phyloP scores from a whole-genome alignment of 1,284 basidiomycete genomes.

The Microbotryomycetes sp. region DNA sequence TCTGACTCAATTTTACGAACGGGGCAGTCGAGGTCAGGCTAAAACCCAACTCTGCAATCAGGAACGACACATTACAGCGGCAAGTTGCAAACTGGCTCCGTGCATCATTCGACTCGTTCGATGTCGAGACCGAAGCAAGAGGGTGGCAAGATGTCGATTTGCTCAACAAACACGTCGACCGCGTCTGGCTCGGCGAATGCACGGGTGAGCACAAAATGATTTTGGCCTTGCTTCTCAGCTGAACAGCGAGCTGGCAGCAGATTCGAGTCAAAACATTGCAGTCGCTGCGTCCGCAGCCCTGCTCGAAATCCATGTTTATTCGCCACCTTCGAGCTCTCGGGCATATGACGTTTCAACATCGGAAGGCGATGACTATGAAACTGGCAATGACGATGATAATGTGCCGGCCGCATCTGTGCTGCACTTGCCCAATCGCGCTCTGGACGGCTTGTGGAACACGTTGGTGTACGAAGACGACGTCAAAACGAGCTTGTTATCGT shows the following conservation, averaged over 20 bases:
- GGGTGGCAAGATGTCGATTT: slow-evolving; percentile 68
- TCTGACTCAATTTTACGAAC: too few species aligned
- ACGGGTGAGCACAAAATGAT: slow-evolving; percentile 45
- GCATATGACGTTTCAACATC: slow-evolving; percentile 63
- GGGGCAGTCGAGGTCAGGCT: slow-evolving; percentile 75
- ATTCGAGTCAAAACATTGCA: neutral
- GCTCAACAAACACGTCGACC: slow-evolving; percentile 65
- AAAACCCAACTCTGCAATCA: slow-evolving; percentile 55
- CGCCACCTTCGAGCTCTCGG: slow-evolving; percentile 59
- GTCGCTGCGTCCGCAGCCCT: slow-evolving; percentile 45
- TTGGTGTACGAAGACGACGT: slow-evolving; percentile 84
- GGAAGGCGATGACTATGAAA: slow-evolving; percentile 26
- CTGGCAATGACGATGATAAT: slow-evolving; percentile 60
- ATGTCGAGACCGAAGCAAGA: slow-evolving; percentile 57
- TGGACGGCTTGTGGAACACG: slow-evolving; percentile 81
- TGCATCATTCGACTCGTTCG: slow-evolving; percentile 42
- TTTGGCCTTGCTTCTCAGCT: neutral
- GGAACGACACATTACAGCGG: slow-evolving; percentile 61
- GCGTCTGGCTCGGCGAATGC: slow-evolving; percentile 63
- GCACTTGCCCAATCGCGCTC: slow-evolving; percentile 33
- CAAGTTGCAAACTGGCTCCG: slow-evolving; percentile 12
- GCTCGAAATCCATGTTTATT: slow-evolving; percentile 80
- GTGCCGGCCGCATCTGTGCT: slow-evolving; percentile 29
- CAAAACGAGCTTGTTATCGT: slow-evolving; percentile 71
- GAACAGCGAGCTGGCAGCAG: neutral